Conservation (phyloP, 495 filamentous ascomycete species). For the Opeltia flavorubescens region DNA sequence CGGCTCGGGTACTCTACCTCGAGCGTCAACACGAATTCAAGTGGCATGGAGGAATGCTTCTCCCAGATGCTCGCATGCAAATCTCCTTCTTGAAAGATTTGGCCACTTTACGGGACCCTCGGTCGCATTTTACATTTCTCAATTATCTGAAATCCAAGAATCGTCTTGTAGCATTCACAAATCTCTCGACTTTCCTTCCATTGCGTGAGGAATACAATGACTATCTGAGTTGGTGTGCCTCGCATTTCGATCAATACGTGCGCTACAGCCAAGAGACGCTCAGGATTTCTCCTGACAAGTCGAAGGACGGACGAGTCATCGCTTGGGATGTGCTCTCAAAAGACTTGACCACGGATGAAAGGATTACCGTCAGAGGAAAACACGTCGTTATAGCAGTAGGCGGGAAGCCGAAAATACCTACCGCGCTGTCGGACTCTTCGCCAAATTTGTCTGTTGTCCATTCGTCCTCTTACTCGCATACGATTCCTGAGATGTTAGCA, state of each 20-base stretch:
- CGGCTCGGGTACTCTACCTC: constrained; percentile 52
- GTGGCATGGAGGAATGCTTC: constrained; percentile 92
- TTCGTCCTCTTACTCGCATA: constrained; percentile 71
- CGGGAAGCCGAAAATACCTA: constrained; percentile 65
- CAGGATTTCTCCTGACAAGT: constrained; percentile 37
- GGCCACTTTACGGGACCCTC: constrained; percentile 74
- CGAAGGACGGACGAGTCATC: constrained; percentile 26
- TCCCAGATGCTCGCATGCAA: constrained; percentile 90
- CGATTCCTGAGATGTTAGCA: constrained; percentile 41
- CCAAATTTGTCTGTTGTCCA: constrained; percentile 61
- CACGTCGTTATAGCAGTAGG: constrained; percentile 83
- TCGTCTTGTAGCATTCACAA: constrained; percentile 76
- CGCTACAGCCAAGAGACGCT: constrained; percentile 65
- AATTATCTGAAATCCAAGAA: constrained; percentile 76
- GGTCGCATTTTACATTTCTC: constrained; percentile 86
- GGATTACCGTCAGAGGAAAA: constrained; percentile 42
- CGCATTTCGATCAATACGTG: constrained; percentile 65
- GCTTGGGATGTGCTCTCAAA: constrained; percentile 42
- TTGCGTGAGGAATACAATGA: constrained; percentile 84
- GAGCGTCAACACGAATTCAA: constrained; percentile 73
- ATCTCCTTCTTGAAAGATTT: constrained; percentile 97
- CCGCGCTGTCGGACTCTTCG: constrained; percentile 34
- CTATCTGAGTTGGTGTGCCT: constrained; percentile 86
- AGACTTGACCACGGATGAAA: constrained; percentile 35
- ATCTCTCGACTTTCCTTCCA: constrained; percentile 78